These are phyloP conservation scores for Thraustotheca clavata DNA, from an alignment of 352 stramenopile genomes.

Conservation along the genomic window DNA sequence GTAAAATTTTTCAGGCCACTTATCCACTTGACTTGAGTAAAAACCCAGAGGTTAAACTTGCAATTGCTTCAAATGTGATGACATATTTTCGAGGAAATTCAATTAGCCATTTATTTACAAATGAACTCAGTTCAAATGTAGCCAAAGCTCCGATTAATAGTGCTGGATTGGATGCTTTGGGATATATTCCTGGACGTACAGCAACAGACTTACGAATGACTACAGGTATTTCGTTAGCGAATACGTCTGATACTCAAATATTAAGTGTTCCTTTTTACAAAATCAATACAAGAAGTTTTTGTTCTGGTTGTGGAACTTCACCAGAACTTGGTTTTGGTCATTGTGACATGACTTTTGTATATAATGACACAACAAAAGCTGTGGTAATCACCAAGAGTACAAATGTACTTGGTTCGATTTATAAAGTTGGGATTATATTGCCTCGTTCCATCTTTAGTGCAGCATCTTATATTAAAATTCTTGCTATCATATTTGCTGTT, in stretches of 20 bases:
- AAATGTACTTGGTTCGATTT: neutral
- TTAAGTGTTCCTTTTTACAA: neutral
- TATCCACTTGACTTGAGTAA: neutral
- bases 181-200: neutral
- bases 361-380: constrained; percentile 3
- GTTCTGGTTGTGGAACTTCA: constrained; percentile 1
- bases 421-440: neutral
- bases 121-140: neutral
- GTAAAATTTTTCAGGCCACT: neutral
- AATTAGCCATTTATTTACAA: neutral
- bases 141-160: neutral
- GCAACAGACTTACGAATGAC: constrained; percentile 12
- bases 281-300: constrained; percentile 6
- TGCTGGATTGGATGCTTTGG: neutral
- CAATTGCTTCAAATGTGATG: neutral
- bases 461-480: neutral
- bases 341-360: constrained; percentile 1
- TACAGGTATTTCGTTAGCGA: neutral
- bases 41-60: neutral
- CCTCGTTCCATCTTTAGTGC: neutral
- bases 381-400: neutral
- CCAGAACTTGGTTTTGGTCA: constrained; percentile 6
- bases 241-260: neutral
- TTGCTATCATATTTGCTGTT: neutral
- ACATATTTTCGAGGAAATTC: constrained; percentile 6